Conservation (phyloP, 768 basidiomycete species). For the Lactarius psammicola region DNA sequence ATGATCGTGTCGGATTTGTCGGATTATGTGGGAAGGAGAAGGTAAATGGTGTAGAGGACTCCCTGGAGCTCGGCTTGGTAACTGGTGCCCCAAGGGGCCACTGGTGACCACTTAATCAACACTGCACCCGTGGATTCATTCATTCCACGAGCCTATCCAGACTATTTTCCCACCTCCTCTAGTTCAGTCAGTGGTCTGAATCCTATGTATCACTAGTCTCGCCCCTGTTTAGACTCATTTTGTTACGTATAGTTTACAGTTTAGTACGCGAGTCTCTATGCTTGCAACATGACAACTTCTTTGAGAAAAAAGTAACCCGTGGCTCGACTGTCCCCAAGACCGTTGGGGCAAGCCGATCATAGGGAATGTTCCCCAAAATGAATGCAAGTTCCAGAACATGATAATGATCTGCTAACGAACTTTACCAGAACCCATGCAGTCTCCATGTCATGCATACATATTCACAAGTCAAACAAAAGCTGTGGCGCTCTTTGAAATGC, state of each 20-base stretch:
- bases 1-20: constrained; percentile 53
- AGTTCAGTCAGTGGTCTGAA: background rate
- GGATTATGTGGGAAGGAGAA: constrained; percentile 44
- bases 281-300: constrained; percentile 1
- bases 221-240: constrained; percentile 5
- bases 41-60: constrained; percentile 45
- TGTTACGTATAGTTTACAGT: background rate
- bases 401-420: constrained; percentile 6
- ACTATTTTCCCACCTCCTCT: constrained; percentile 6
- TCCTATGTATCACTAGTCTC: constrained; percentile 20
- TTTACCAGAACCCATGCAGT: background rate
- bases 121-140: background rate
- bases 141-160: constrained; percentile 5
- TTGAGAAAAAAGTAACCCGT: background rate
- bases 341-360: background rate
- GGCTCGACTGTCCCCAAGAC: background rate
- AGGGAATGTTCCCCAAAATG: background rate
- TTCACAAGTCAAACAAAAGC: background rate
- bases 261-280: background rate
- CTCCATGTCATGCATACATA: background rate
- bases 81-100: constrained; percentile 47
- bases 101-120: constrained; percentile 41
- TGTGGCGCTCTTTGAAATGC: background rate
- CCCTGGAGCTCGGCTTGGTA: constrained; percentile 54
- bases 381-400: background rate